Evolutionary conservation across 2,329 filamentous ascomycete species (phyloP), one percentile per base, ranked within the genome.

Genomic region (Botrytis pseudocinerea): DNA sequence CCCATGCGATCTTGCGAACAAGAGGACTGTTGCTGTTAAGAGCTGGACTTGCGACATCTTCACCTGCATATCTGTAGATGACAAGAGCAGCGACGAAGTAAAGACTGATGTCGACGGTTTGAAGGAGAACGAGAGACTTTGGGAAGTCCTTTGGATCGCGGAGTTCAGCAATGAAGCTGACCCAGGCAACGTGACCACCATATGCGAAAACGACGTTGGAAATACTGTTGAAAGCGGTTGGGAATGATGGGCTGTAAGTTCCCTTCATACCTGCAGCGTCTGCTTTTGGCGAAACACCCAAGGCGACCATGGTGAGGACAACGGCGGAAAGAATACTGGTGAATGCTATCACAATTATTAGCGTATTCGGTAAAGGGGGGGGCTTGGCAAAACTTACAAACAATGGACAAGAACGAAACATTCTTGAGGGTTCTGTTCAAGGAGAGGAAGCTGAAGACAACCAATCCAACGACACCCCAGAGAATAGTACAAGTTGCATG

Each of bases 51-150:
- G 85, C 84, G 2, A 93, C 90, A 16, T 84, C 81, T 0, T 84
- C 82, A 0, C 92, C 91, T 8, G 87, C 88, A 77, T 87, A 93
- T 73, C 88, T 84, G 82, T 93, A 94, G 77, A 93, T 89, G 54
- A 93, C 86, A 32, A 73, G 42, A n/a, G 71, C 73, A 14, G 68
- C 63, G 22, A 75, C 78, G 44, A 91, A 83, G 81, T 93, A 93
- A 44, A 93, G 85, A 22, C 82, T 81, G 2, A 88, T 88, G 74
- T 91, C 88, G 73, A 85, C 82, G 28, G 84, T 82, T 79, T 92
- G 89, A 10, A 91, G 85, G 48, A 89, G 80, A 46, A 83, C 81
- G 32, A 92, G 83, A 2, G 89, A 84, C 78, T 90, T 90, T 44
- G 85, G 84, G 79, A 88, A 91, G 73, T 89, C 86, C 60, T 81